A percentile compares a stretch with the other conserved stretches of the same genome.
These are phyloP conservation scores for Hygrophila difformis DNA, from an alignment of 257 asterid species.

Conservation along the genomic window DNA sequence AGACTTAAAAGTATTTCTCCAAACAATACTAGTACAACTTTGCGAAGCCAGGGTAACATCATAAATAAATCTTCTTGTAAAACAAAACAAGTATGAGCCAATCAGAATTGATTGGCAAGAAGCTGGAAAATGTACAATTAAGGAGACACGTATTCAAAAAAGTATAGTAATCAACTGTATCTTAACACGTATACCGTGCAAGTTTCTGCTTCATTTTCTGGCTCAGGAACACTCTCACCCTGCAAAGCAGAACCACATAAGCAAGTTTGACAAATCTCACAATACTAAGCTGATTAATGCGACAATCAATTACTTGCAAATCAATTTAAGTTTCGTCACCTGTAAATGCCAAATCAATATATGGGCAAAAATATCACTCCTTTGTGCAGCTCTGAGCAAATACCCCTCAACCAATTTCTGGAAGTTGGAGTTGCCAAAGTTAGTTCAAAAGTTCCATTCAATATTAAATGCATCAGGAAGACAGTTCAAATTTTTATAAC, in stretches of 20 bases:
- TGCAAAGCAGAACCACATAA: conserved; percentile 28
- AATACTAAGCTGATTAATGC: background rate
- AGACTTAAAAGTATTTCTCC: background rate
- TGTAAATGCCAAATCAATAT: conserved; percentile 97
- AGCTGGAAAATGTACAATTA: conserved; percentile 6
- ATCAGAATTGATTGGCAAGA: conserved; percentile 11
- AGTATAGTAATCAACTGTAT: background rate
- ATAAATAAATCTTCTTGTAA: background rate
- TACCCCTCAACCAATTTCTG: conserved; percentile 96
- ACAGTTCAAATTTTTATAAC: background rate
- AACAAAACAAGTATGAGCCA: background rate
- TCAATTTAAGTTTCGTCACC: conserved; percentile 30
- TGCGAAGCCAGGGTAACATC: conserved; percentile 12
- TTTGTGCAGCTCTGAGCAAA: conserved; percentile 95
- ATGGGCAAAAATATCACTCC: conserved; percentile 94
- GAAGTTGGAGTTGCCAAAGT: conserved; percentile 25
- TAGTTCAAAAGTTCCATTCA: conserved; percentile 9
- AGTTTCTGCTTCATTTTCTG: conserved; percentile 60
- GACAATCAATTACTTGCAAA: background rate
- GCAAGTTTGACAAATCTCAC: conserved; percentile 18
- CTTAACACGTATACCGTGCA: conserved; percentile 44
- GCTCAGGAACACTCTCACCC: conserved; percentile 85
- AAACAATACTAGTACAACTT: background rate
- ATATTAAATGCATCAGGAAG: conserved; percentile 16
- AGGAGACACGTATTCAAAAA: conserved; percentile 1